Conservation (phyloP, 805 yeast genomes). For the Metschnikowia arizonensis region DNA sequence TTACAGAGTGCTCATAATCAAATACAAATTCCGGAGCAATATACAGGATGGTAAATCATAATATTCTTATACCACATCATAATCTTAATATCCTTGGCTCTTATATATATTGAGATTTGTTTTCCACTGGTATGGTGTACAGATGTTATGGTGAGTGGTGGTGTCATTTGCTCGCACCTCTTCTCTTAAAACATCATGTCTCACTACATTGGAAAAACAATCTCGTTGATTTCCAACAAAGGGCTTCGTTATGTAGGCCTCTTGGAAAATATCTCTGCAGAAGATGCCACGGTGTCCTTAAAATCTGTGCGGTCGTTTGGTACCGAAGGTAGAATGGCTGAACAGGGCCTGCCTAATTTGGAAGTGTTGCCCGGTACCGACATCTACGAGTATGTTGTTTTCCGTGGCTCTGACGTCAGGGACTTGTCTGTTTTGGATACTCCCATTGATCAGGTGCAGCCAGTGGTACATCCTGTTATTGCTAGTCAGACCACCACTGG, state of each 20-base stretch:
- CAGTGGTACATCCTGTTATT: slow-evolving; percentile 24
- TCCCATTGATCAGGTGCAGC: slow-evolving; percentile 59
- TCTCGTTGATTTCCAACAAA: slow-evolving; percentile 72
- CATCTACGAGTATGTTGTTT: slow-evolving; percentile 71
- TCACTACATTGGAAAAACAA: slow-evolving; percentile 86
- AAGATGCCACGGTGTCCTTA: slow-evolving; percentile 83
- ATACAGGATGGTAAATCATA: no score
- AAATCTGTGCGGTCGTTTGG: slow-evolving; percentile 79
- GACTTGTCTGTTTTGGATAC: slow-evolving; percentile 80
- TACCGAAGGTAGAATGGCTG: slow-evolving; percentile 79
- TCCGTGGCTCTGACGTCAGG: slow-evolving; percentile 89
- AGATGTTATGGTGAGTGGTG: no score
- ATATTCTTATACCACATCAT: no score
- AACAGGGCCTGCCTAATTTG: slow-evolving; percentile 52
- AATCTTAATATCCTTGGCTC: no score
- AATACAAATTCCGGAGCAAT: no score
- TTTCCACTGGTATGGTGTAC: no score
- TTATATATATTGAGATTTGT: no score
- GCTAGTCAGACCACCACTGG: slow-evolving; percentile 7
- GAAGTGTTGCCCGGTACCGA: slow-evolving; percentile 72
- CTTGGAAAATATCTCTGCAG: slow-evolving; percentile 84
- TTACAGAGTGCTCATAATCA: no score
- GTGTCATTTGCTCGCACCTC: background rate
- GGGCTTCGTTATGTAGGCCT: slow-evolving; percentile 86
- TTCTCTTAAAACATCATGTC: slow-evolving; percentile 52